Conservation (phyloP, 441 rosid species). For the Erysimum pusillum region DNA sequence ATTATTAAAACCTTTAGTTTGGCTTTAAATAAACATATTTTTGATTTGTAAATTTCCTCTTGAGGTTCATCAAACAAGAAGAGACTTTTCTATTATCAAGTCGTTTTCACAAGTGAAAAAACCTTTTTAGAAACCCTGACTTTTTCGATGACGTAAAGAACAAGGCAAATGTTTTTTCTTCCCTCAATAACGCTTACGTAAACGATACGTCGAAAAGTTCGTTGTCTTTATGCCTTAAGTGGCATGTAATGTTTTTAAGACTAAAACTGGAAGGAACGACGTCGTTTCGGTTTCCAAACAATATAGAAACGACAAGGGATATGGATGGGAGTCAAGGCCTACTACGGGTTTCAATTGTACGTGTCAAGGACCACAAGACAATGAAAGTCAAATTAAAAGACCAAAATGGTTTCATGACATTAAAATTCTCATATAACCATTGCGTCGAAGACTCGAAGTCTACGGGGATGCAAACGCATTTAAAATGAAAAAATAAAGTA, state of each 20-base stretch:
- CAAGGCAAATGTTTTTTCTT: conserved; percentile 27
- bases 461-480: background rate
- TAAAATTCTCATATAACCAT: background rate
- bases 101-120: conserved; percentile 38
- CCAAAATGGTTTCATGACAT: conserved; percentile 1
- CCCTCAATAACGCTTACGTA: background rate
- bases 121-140: conserved; percentile 25
- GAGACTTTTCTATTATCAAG: conserved; percentile 2
- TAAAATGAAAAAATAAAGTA: background rate
- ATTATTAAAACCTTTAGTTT: conserved; percentile 10
- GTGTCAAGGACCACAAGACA: background rate
- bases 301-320: background rate
- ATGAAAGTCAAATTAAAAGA: background rate
- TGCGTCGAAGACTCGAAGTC: conserved; percentile 6
- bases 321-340: background rate
- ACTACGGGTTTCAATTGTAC: background rate
- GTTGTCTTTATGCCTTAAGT: background rate
- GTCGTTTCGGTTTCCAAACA: background rate
- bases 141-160: conserved; percentile 9
- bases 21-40: conserved; percentile 30
- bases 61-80: conserved; percentile 4
- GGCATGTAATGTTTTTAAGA: background rate
- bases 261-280: background rate
- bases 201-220: background rate
- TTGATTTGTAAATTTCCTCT: conserved; percentile 7